Base-by-base conservation (phyloP, 441 rosid genomes). In the Erodium chrysanthum region DNA sequence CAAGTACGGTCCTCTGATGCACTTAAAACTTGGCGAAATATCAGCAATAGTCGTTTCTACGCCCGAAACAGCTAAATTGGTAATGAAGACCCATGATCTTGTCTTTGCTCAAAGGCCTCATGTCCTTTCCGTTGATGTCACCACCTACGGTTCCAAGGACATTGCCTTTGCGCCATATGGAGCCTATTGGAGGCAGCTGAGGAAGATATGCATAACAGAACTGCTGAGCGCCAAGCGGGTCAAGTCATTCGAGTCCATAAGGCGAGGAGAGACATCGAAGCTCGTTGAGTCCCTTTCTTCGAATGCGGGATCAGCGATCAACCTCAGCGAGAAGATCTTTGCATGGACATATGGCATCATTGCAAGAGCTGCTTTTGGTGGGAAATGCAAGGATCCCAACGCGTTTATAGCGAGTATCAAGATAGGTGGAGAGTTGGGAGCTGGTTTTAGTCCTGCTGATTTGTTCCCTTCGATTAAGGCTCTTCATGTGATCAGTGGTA, bases 21-120 rank as follows among this genome's bases (percentile, higher is more conserved):
- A 74, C n/a, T 68, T 73, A 5, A 67, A 76, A 29, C 71, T 70
- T 12, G 82, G 82, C 5, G 78, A 79, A 67, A 15, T 68, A 4
- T 1, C 70, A 8, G 54, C 42, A 11, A 5, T 76, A 0, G 68
- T 73, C 0, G 33, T 76, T 17, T 73, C 79, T 1, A 67, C 79
- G 0, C 63, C 79, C n/a, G 73, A 73, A 31, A 21, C 64, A 0
- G 80, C 77, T 0, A 46, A 73, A 54, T 58, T 73, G 27, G 72
- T 73, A 0, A 48, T 73, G 71, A 73, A 76, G 37, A 73, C 68
- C 0, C 76, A 73, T 20, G 78, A 76, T 44, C 31, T 67, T 0
- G 67, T 18, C 14, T 76, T 79, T 31, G 54, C 65, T 0, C 20
- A 64, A 0, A 67, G 83, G 50, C 73, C 78, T 8, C 66, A 23